phyloP scores from a whole-genome alignment of 2,329 filamentous ascomycete genomes.

The Sclerotinia minor region DNA sequence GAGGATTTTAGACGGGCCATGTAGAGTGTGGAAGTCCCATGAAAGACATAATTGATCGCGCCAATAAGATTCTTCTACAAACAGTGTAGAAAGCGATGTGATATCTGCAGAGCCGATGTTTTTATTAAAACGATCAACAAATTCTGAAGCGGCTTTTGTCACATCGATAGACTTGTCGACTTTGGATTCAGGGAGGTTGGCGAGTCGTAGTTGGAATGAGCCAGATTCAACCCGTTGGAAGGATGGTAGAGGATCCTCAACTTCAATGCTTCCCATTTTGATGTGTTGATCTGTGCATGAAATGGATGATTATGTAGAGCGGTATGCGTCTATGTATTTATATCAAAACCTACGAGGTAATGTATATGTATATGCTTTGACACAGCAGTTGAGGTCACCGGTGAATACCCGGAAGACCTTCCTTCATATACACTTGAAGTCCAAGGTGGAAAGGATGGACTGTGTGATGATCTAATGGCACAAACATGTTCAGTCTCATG shows the following conservation, averaged over 20 bases:
- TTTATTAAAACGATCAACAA: slow-evolving; percentile 42
- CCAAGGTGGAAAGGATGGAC: background rate
- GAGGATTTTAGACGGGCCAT: slow-evolving; percentile 45
- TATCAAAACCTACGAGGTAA: background rate
- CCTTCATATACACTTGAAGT: background rate
- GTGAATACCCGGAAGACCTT: slow-evolving; percentile 5
- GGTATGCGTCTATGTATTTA: too few species aligned
- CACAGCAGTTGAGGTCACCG: too few species aligned
- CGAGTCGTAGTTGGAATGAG: slow-evolving; percentile 33
- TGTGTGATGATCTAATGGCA: background rate
- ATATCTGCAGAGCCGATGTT: slow-evolving; percentile 44
- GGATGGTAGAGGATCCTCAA: slow-evolving; percentile 26
- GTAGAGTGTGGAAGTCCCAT: slow-evolving; percentile 56
- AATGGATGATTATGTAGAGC: background rate
- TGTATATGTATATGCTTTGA: background rate
- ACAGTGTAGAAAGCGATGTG: slow-evolving; percentile 43
- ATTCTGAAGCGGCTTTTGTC: slow-evolving; percentile 26
- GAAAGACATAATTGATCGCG: slow-evolving; percentile 58
- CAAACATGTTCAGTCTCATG: too few species aligned
- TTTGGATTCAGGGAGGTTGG: slow-evolving; percentile 29
- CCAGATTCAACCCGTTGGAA: slow-evolving; percentile 35
- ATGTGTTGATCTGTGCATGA: background rate
- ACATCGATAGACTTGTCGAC: slow-evolving; percentile 27
- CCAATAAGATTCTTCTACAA: slow-evolving; percentile 54
- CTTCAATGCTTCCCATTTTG: slow-evolving; percentile 33